Base-by-base conservation (phyloP, 2,329 filamentous ascomycete species). In the Penicillium sp. region DNA sequence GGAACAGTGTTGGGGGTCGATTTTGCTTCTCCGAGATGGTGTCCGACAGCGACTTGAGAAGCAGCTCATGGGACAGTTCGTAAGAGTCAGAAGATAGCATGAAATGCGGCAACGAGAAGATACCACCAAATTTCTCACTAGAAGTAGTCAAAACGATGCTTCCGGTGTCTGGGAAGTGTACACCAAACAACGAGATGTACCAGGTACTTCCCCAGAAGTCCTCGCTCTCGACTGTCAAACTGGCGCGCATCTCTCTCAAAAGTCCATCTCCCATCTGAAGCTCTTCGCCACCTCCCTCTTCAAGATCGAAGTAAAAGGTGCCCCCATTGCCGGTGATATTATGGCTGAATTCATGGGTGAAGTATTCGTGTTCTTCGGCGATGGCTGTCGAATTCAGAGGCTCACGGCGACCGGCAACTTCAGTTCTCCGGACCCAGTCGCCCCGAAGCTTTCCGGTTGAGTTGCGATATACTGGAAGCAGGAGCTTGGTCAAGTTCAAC, bases 51-150 rank as follows among this genome's bases (percentile, higher is more conserved):
- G 90, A 92, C 62, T 83, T 80, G 66, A 93, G 90, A 36, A 97
- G 79, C 16, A 96, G 77, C 50, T 78, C 78, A 68, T 77, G 87
- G 72, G 76, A 85, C 81, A 59, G 83, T 81, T 68, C 73, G 65
- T 84, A 87, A 2, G 79, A 76, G 55, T 79, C 75, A 23, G 77
- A 69, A 6, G 81, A 83, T 16, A 90, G 82, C 0, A 89, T 81
- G 50, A 99, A 82, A 73, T 97, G 92, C 27, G 94, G 92, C 46
- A 97, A 78, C 2, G 87, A 89, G 72, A 96, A 96, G 55, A 97
- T 87, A 43, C 94, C 92, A n/a, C 88, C 86, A 68, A 94, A 94
- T 78, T 96, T 97, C 70, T 96, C 90, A 73, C 92, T 97, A 47
- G 92, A 93, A 0, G 93, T 97, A 2, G 89, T 90, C 70, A 97